These are phyloP conservation scores for Vitis hybrid DNA, from an alignment of 177 flowering plant species.

Conservation along the genomic window DNA sequence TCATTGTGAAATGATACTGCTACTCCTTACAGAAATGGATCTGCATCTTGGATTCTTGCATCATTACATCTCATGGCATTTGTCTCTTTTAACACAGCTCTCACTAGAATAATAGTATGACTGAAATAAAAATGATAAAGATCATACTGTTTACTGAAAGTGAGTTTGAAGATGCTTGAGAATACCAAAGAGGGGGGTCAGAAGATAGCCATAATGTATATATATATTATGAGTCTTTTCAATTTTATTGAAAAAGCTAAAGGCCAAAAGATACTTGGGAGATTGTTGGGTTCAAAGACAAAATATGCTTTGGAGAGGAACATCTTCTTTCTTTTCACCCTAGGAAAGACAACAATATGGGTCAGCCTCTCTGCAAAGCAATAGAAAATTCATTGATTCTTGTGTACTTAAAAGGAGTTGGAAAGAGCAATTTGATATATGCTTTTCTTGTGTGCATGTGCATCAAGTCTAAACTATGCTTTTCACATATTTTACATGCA, in stretches of 20 bases:
- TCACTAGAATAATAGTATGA: background rate
- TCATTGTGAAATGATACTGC: constrained; percentile 6
- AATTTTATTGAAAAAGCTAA: constrained; percentile 15
- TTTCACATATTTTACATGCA: too few species aligned
- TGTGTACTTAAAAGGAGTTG: constrained; percentile 20
- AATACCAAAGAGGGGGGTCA: constrained; percentile 11
- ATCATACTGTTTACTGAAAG: background rate
- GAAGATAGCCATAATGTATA: constrained; percentile 6
- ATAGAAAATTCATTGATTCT: constrained; percentile 20
- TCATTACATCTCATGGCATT: constrained; percentile 29
- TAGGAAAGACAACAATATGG: constrained; percentile 24
- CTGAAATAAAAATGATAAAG: background rate
- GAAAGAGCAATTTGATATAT: constrained; percentile 17
- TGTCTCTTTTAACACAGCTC: constrained; percentile 8
- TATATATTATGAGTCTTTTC: constrained; percentile 7
- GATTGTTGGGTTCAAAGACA: constrained; percentile 22
- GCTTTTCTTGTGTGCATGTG: background rate
- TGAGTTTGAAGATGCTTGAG: constrained; percentile 17
- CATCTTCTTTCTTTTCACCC: constrained; percentile 15
- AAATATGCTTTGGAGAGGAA: constrained; percentile 27
- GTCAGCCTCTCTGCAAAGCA: constrained; percentile 20
- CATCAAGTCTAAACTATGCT: too few species aligned
- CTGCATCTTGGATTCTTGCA: constrained; percentile 27
- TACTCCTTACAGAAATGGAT: constrained; percentile 9
- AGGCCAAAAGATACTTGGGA: constrained; percentile 12